Base-by-base conservation (phyloP, 1,284 basidiomycete genomes). In the Ustilago nuda region DNA sequence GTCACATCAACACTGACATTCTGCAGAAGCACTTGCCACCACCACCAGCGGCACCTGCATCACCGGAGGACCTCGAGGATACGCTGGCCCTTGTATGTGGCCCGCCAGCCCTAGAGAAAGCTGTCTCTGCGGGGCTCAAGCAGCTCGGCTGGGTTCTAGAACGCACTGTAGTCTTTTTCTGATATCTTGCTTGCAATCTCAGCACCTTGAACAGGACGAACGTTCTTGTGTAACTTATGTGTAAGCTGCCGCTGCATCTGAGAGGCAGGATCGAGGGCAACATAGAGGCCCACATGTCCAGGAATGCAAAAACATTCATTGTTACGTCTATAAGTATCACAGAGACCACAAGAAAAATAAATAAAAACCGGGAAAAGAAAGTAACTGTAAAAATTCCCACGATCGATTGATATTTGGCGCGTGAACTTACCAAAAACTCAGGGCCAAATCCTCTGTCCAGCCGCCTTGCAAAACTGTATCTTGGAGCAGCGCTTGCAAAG, bases 21-120 rank as follows among this genome's bases (percentile, higher is more conserved):
- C 76, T 91, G 36, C 61, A 63, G 30, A 69, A 77, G 15, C 86
- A 89, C 75, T 79, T 91, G 35, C 79, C 79, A 15, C 79, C 77
- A 0, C 66, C 82, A n/a, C 80, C 82, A 3, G 19, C 66, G 7
- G 48, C 33, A 32, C 43, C 62, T 2, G 30, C 55, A n/a, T 41
- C 48, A n/a, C 30, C 19, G 11, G 73, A 72, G 6, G 68, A 77
- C 23, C 70, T 75, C 17, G 75, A 81, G 52, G 82, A 82, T 37
- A 87, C 86, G 0, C 72, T 91, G 50, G 82, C 89, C 4, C 85
- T 90, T 35, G 87, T 89, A 19, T 91, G 90, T 71, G 90, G 90
- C 3, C 90, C 90, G 0, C 87, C 88, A 27, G 83, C 87, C 1
- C 87, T 89, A 85, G 82, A 84, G 52, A 70, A 76, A 55, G 68